Evolutionary conservation across 2,329 filamentous ascomycete species (phyloP).

Genomic region (Drechmeria coniospora): DNA sequence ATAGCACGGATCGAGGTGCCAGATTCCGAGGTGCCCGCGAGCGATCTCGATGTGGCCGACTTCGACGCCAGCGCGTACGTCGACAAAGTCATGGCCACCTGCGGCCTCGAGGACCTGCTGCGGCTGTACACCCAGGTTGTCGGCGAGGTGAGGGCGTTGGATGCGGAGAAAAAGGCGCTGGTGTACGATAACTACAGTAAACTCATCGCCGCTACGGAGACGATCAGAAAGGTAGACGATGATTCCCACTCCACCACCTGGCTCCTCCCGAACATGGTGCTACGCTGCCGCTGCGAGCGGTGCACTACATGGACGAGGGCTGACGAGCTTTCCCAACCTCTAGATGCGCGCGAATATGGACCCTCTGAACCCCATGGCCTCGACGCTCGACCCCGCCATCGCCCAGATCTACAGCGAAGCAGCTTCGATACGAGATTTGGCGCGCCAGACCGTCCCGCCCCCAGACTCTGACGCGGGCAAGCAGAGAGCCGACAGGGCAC

Average conservation of each 20-base stretch:
- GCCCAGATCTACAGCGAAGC: conserved; percentile 55
- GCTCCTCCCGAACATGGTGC: too few relatives aligned
- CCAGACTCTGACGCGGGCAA: conserved; percentile 25
- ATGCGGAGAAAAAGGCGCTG: conserved; percentile 90
- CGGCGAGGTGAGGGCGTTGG: conserved; percentile 72
- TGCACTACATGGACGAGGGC: not conserved
- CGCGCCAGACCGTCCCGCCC: conserved; percentile 31
- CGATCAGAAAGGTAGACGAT: conserved; percentile 61
- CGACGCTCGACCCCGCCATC: conserved; percentile 58
- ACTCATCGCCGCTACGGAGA: conserved; percentile 89
- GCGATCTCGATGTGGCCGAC: conserved; percentile 56
- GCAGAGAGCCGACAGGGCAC: conserved; percentile 16
- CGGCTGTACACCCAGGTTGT: conserved; percentile 55
- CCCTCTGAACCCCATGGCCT: conserved; percentile 57
- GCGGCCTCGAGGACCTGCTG: conserved; percentile 53
- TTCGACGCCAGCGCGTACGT: conserved; percentile 65
- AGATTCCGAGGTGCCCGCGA: conserved; percentile 42
- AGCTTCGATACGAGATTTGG: conserved; percentile 34
- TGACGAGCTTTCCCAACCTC: not conserved
- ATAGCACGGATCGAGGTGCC: conserved; percentile 25
- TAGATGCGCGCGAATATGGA: conserved; percentile 72
- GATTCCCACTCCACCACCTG: not conserved
- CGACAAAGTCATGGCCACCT: conserved; percentile 40
- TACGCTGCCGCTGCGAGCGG: not conserved
- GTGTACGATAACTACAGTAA: conserved; percentile 99